phyloP scores from a whole-genome alignment of 805 yeast genomes.

The Nakazawaea siamensis region DNA sequence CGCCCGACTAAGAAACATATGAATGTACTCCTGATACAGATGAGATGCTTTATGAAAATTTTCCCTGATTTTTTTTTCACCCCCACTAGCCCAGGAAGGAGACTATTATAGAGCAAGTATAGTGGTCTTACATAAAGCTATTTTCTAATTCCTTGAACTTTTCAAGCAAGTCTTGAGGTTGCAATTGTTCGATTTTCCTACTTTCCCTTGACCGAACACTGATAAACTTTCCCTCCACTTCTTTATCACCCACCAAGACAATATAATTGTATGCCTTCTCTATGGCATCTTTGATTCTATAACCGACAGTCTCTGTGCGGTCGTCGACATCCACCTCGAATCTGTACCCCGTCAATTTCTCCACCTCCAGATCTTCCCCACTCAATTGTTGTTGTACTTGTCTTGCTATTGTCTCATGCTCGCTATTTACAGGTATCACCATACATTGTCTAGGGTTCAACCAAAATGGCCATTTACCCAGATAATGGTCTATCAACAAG shows the following conservation, averaged over 20 bases:
- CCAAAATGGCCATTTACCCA: slow-evolving; percentile 98
- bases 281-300: slow-evolving; percentile 72
- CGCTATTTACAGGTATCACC: slow-evolving; percentile 66
- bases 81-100: no score
- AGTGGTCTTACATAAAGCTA: slow-evolving; percentile 30
- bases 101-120: no score
- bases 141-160: slow-evolving; percentile 51
- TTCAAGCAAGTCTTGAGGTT: slow-evolving; percentile 40
- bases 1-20: no score
- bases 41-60: slow-evolving; percentile 1
- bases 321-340: slow-evolving; percentile 72
- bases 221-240: slow-evolving; percentile 47
- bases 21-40: no score
- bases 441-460: slow-evolving; percentile 85
- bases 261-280: slow-evolving; percentile 69
- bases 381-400: slow-evolving; percentile 35
- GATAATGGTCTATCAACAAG: slow-evolving; percentile 77
- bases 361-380: slow-evolving; percentile 32
- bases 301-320: slow-evolving; percentile 72
- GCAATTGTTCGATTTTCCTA: slow-evolving; percentile 34
- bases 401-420: slow-evolving; percentile 51
- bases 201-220: slow-evolving; percentile 56
- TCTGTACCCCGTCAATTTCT: slow-evolving; percentile 38
- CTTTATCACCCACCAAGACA: slow-evolving; percentile 83
- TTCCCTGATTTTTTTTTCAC: background rate